phyloP scores from a whole-genome alignment of 2,329 filamentous ascomycete species.

The Zalaria obscura region DNA sequence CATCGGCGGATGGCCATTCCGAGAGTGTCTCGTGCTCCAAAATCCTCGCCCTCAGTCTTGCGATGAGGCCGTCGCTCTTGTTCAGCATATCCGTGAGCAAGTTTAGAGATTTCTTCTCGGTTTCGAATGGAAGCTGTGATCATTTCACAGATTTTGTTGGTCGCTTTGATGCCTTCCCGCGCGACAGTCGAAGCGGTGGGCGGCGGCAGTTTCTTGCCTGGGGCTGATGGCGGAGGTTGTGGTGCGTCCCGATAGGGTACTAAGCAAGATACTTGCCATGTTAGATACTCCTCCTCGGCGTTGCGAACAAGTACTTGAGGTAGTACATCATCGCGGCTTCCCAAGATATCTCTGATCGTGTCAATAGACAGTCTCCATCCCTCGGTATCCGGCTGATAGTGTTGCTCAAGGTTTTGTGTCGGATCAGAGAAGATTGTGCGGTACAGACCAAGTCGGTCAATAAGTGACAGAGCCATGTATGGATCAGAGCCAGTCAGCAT shows the following conservation, averaged over 20 bases:
- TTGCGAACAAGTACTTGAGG: slow-evolving; percentile 38
- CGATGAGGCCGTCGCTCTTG: slow-evolving; percentile 31
- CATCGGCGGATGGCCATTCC: slow-evolving; percentile 64
- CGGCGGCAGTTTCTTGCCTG: slow-evolving; percentile 37
- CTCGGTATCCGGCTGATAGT: slow-evolving; percentile 40
- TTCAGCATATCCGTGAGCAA: slow-evolving; percentile 41
- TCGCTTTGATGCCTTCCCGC: slow-evolving; percentile 64
- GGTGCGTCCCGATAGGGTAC: slow-evolving; percentile 54
- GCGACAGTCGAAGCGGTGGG: slow-evolving; percentile 50
- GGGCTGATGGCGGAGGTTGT: slow-evolving; percentile 21
- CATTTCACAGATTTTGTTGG: slow-evolving; percentile 60
- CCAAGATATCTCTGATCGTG: slow-evolving; percentile 39
- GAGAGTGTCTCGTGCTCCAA: slow-evolving; percentile 43
- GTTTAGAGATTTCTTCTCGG: slow-evolving; percentile 43
- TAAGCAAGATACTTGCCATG: slow-evolving; percentile 65
- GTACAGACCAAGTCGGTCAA: slow-evolving; percentile 55
- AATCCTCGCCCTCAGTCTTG: slow-evolving; percentile 26
- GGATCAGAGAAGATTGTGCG: slow-evolving; percentile 62
- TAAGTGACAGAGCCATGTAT: slow-evolving; percentile 45
- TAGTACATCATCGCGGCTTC: slow-evolving; percentile 14
- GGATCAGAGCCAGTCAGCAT: slow-evolving; percentile 68
- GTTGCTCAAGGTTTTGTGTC: slow-evolving; percentile 27
- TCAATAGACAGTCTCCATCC: slow-evolving; percentile 53
- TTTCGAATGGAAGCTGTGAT: slow-evolving; percentile 52
- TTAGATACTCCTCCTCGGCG: slow-evolving; percentile 51